phyloP scores from a whole-genome alignment of 495 filamentous ascomycete species.

The Massariosphaeria phaeospora region DNA sequence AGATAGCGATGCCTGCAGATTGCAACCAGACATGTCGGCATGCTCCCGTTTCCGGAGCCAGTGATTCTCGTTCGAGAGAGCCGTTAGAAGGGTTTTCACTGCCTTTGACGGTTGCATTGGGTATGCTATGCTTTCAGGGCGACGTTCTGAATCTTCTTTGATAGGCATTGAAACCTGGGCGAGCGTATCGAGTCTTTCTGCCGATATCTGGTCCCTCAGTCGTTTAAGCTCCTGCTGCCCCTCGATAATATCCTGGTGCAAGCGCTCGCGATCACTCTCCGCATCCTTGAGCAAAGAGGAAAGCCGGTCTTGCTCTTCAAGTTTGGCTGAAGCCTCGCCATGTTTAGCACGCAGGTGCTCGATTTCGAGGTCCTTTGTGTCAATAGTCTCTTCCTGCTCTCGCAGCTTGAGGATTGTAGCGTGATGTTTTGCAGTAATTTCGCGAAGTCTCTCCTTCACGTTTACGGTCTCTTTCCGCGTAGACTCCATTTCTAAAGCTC shows the following conservation, averaged over 20 bases:
- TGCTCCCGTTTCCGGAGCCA: conserved; percentile 22
- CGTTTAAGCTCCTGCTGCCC: conserved; percentile 1
- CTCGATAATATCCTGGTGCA: not conserved
- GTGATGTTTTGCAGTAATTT: conserved; percentile 63
- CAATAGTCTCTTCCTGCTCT: conserved; percentile 60
- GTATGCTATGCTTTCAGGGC: not conserved
- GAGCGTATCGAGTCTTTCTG: not conserved
- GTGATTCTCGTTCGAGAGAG: conserved; percentile 22
- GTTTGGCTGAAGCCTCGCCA: conserved; percentile 60
- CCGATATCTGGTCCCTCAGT: not conserved
- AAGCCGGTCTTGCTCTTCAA: conserved; percentile 55
- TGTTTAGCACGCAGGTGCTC: conserved; percentile 85
- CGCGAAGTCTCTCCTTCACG: conserved; percentile 53
- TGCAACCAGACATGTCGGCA: conserved; percentile 4
- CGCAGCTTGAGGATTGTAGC: conserved; percentile 60
- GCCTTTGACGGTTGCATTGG: not conserved
- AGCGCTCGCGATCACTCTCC: not conserved
- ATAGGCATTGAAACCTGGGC: not conserved
- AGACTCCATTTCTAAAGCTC: conserved; percentile 68
- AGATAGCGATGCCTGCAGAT: conserved; percentile 1
- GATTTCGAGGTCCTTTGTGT: conserved; percentile 79
- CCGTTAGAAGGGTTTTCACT: conserved; percentile 8
- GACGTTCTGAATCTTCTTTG: not conserved
- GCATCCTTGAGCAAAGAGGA: conserved; percentile 5
- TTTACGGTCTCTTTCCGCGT: conserved; percentile 74